These are phyloP conservation scores for Hanseniaspora occidentalis DNA, from an alignment of 805 yeast species.

Conservation along the genomic window DNA sequence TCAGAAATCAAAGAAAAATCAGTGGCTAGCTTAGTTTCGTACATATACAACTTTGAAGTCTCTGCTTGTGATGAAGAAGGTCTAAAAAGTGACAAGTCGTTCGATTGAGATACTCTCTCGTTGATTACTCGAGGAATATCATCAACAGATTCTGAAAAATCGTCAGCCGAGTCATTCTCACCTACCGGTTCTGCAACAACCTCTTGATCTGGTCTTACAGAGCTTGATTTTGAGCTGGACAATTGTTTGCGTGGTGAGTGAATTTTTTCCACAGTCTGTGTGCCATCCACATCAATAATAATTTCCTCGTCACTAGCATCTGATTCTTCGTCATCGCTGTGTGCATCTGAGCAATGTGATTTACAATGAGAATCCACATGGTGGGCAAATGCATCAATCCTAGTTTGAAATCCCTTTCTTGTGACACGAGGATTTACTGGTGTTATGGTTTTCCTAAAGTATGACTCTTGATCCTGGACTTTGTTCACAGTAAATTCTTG, in stretches of 20 bases:
- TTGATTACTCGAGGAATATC: too few species aligned
- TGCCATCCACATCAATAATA: slow-evolving; percentile 2
- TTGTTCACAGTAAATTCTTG: too few species aligned
- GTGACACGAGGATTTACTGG: background rate
- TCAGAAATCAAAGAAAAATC: background rate
- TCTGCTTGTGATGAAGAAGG: background rate
- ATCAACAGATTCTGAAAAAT: too few species aligned
- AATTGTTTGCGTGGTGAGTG: slow-evolving; percentile 1
- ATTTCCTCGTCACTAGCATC: background rate
- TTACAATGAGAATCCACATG: background rate
- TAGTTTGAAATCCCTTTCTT: background rate
- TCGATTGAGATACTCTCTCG: background rate
- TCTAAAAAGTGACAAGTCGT: background rate
- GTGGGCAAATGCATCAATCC: background rate
- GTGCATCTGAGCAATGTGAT: too few species aligned
- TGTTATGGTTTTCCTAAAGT: background rate
- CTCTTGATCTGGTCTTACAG: too few species aligned
- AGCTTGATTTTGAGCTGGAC: too few species aligned
- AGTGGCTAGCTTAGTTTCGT: background rate
- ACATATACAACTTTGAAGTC: background rate
- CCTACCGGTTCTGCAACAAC: too few species aligned
- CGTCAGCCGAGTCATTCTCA: too few species aligned
- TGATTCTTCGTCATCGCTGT: background rate
- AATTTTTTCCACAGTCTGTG: background rate
- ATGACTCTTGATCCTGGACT: too few species aligned